Conservation (phyloP, 768 basidiomycete species). For the Tubosaeta sp. region DNA sequence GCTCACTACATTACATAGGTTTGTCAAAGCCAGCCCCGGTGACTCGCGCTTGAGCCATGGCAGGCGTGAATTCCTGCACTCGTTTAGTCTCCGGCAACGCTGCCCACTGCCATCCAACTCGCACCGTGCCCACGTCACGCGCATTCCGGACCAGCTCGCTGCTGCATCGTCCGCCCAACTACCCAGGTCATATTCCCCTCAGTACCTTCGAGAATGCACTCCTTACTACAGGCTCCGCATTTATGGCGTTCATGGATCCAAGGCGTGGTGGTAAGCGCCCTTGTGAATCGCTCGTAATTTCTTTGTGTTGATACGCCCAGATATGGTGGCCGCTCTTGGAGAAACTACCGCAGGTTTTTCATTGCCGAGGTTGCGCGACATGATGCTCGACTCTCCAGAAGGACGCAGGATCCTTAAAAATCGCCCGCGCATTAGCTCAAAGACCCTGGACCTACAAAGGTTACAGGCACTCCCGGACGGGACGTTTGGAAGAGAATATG, state of each 20-base stretch:
- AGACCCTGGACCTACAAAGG: slow-evolving; percentile 66
- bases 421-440: slow-evolving; percentile 75
- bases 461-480: slow-evolving; percentile 69
- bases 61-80: not conserved
- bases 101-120: not conserved
- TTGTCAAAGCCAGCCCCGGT: no score
- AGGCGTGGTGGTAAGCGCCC: slow-evolving; percentile 69
- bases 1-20: no score
- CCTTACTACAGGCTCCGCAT: slow-evolving; percentile 79
- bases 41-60: no score
- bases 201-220: slow-evolving; percentile 80
- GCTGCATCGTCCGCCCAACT: slow-evolving; percentile 41
- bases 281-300: not conserved
- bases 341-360: slow-evolving; percentile 86
- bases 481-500: slow-evolving; percentile 82
- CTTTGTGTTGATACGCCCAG: slow-evolving; percentile 37
- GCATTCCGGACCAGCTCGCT: slow-evolving; percentile 9
- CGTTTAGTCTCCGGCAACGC: not conserved
- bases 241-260: slow-evolving; percentile 79
- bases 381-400: slow-evolving; percentile 74
- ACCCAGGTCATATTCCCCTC: slow-evolving; percentile 79
- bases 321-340: slow-evolving; percentile 92
- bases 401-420: slow-evolving; percentile 82
- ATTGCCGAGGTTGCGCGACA: slow-evolving; percentile 69
- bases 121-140: slow-evolving; percentile 4